Conservation (phyloP, 1,284 basidiomycete genomes). For the Sporisorium scitamineum region DNA sequence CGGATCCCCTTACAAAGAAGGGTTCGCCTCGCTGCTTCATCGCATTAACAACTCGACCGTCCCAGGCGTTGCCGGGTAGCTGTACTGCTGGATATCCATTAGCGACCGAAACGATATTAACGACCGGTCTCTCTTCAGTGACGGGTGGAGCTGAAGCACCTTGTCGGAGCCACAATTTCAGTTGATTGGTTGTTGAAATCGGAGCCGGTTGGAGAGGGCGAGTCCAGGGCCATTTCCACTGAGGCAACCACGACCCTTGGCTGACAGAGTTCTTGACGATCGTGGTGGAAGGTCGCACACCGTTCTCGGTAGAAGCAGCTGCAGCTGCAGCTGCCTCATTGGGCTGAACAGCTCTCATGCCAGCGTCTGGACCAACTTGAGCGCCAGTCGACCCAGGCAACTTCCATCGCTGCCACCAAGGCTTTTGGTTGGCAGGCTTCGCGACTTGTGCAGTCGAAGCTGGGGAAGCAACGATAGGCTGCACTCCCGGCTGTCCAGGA, state of each 20-base stretch:
- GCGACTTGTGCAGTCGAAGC: neutral
- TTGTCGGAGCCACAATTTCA: neutral
- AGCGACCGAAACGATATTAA: neutral
- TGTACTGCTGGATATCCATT: neutral
- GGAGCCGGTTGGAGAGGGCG: neutral
- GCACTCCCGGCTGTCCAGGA: too few species aligned
- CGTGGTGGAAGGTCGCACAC: neutral
- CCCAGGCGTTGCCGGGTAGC: constrained; percentile 17
- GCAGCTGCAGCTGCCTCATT: neutral
- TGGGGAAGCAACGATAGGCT: neutral
- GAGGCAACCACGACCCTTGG: neutral
- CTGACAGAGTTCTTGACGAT: neutral
- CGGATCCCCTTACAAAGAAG: neutral
- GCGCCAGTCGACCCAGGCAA: neutral
- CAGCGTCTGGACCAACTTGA: neutral
- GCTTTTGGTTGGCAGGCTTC: neutral
- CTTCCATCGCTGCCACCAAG: neutral
- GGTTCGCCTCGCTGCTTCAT: constrained; percentile 2
- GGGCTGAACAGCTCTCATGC: neutral
- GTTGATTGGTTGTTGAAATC: neutral
- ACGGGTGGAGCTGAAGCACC: too few species aligned
- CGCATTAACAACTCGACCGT: neutral
- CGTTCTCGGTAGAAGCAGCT: neutral
- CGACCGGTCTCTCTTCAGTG: neutral
- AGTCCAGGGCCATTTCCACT: neutral